A percentile compares a stretch with the other conserved stretches of the same genome.
Conservation (phyloP, 352 stramenopile genomes). For the Globisporangium splendens region DNA sequence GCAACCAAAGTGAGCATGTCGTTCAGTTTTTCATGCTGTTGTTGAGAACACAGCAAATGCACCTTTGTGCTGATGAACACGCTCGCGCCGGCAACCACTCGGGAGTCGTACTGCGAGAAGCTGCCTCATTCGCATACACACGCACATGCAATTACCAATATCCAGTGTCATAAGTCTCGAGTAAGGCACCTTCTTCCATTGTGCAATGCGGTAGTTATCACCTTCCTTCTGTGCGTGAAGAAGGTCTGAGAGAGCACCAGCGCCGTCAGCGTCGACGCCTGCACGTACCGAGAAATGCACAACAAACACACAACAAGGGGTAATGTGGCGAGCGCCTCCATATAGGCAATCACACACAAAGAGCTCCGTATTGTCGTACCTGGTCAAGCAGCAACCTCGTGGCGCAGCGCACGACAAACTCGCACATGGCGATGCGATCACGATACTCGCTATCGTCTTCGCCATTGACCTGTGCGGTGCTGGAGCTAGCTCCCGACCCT, state of each 20-base stretch:
- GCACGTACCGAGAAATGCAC: not conserved
- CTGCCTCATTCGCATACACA: constrained; percentile 2
- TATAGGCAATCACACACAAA: not conserved
- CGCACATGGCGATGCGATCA: constrained; percentile 8
- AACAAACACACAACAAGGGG: not conserved
- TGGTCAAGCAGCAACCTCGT: constrained; percentile 16
- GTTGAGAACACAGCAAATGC: not conserved
- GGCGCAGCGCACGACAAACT: constrained; percentile 10
- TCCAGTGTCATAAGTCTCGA: not conserved
- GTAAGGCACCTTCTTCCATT: not conserved
- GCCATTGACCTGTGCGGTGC: too few relatives aligned
- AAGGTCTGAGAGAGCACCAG: constrained; percentile 17
- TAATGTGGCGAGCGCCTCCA: not conserved
- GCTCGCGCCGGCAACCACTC: constrained; percentile 16
- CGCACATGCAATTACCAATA: not conserved
- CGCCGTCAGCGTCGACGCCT: constrained; percentile 17
- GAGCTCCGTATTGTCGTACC: not conserved
- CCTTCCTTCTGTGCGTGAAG: constrained; percentile 20
- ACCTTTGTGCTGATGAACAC: constrained; percentile 20
- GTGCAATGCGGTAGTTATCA: not conserved
- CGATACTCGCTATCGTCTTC: not conserved
- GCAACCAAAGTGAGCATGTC: too few relatives aligned
- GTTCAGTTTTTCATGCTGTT: not conserved
- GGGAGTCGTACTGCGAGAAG: constrained; percentile 16
- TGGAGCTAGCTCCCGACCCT: too few relatives aligned